A percentile compares a stretch with the other conserved stretches of the same genome.
Conservation (phyloP, 1,139 yeast genomes). For the Candida freyschussii region DNA sequence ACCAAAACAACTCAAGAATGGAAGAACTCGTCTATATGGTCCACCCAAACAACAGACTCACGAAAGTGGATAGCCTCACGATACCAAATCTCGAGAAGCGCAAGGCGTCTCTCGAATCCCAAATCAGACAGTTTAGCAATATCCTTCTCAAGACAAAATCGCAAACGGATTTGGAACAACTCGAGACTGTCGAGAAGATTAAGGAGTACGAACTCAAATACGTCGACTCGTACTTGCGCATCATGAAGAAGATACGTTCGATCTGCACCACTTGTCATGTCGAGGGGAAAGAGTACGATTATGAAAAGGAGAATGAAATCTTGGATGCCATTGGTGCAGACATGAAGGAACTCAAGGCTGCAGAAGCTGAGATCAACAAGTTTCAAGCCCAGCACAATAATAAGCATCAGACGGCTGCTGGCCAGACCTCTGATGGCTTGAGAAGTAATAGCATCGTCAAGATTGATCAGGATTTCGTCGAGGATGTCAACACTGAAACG, state of each 20-base stretch:
- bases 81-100: slow-evolving; percentile 15
- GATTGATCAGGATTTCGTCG: no score
- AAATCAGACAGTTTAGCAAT: slow-evolving; percentile 3
- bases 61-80: slow-evolving; percentile 14
- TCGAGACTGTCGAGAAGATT: slow-evolving; percentile 2
- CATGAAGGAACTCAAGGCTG: slow-evolving; percentile 11
- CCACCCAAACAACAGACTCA: slow-evolving; percentile 16
- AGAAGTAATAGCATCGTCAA: no score
- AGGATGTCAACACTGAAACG: no score
- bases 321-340: slow-evolving; percentile 12
- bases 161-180: slow-evolving; percentile 3
- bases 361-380: slow-evolving; percentile 11
- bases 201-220: slow-evolving; percentile 12
- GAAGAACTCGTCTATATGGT: slow-evolving; percentile 14
- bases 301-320: slow-evolving; percentile 17
- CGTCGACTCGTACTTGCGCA: slow-evolving; percentile 9
- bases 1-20: not conserved
- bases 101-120: slow-evolving; percentile 3
- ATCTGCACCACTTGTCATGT: slow-evolving; percentile 8
- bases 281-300: slow-evolving; percentile 12
- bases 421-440: no score
- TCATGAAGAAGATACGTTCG: slow-evolving; percentile 10
- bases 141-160: slow-evolving; percentile 2
- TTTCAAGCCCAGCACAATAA: no score
- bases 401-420: no score